Base-by-base conservation (phyloP, 805 yeast genomes). In the Wickerhamiella siamensis region DNA sequence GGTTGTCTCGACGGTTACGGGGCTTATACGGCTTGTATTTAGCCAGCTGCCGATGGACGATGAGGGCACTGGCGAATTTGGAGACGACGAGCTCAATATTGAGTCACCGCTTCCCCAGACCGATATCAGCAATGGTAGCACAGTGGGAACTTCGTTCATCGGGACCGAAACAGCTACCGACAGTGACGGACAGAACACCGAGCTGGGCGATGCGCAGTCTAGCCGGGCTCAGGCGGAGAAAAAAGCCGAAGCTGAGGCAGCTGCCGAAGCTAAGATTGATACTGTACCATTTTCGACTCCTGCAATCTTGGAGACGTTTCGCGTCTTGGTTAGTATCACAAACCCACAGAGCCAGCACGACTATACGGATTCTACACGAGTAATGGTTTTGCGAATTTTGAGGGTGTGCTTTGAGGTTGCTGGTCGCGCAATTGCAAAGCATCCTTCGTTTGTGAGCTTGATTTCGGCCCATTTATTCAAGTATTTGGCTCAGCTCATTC, bases 381-480 rank as follows among this genome's bases (percentile, higher is more conserved):
- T 83, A 12, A 75, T 88, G 62, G 91, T 95, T 0, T 62, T 91
- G 31, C 71, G 78, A 22, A 69, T 88, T 33, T 67, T 91, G 33
- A 77, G 76, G 42, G 77, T 79, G 0, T 80, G 93, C 1, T 69
- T 91, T 38, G 97, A 91, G 59, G 77, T 83, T 4, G 68, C 84
- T 9, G 95, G 95, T 2, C 63, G 67, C 41, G 66, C 64, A 14
- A 68, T 86, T 40, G 65, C 71, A 3, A 57, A 62, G 22, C 88
- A 82, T 54, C 75, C 81, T 2, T 67, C 78, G 3, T 63, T 87
- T 36, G 70, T 83, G 56, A 71, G 69, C 16, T 62, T 84, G 21
- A 71, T 83, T 8, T 72, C 88, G 1, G 91, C 84, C 53, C 78
- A 82, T 8, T 71, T 87, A n/a, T 83, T 84, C 58, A 88, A 86